Evolutionary conservation across 805 yeast genomes (phyloP), one percentile per base, ranked within the genome.

Genomic region (Brettanomyces sp.): DNA sequence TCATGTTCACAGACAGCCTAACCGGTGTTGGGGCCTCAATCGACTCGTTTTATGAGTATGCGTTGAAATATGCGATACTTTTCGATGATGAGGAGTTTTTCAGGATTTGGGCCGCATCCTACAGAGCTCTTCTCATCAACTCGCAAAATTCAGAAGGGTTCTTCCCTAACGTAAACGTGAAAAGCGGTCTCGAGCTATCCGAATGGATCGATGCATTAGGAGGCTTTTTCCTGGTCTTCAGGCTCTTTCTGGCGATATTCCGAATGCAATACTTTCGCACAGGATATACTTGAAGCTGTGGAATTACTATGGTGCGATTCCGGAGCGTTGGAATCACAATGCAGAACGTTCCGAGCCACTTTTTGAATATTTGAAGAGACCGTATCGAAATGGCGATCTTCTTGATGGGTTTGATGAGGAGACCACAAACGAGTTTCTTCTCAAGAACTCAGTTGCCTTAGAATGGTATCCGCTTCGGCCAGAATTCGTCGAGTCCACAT

Each of bases 401-500:
- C 47, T 59, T 7, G 45, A 46, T 11, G 58, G 60, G 1, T 48
- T 59, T 24, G 46, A 54, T 30, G 9, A 36, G 3, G 55, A 53
- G 11, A 48, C 51, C 21, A 60, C 64, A 1, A 49, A 57, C 23
- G 57, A 57, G 28, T 40, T 55, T 2, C 38, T 59, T 12, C 51
- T 62, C 22, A 50, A 53, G 5, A 66, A 66, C 39, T 66, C 76
- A 1, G 63, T 85, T 3, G 67, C 76, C 0, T 64, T 88, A 33
- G 95, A 86, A 58, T 90, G 96, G 96, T 90, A 87, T 56, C 96
- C 96, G 2, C 67, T 90, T 39, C 68, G 98, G 45, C 98, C 98
- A 0, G 98, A 90, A 59, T 87, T 89, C 53, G 74, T 87, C 39
- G 98, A 90, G 59, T 85, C 95, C 0, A 87, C 95, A 0, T 90